A percentile compares a stretch with the other conserved stretches of the same genome.
These are phyloP conservation scores for Grosmannia serpens DNA, from an alignment of 2,329 filamentous ascomycete species.

Conservation along the genomic window DNA sequence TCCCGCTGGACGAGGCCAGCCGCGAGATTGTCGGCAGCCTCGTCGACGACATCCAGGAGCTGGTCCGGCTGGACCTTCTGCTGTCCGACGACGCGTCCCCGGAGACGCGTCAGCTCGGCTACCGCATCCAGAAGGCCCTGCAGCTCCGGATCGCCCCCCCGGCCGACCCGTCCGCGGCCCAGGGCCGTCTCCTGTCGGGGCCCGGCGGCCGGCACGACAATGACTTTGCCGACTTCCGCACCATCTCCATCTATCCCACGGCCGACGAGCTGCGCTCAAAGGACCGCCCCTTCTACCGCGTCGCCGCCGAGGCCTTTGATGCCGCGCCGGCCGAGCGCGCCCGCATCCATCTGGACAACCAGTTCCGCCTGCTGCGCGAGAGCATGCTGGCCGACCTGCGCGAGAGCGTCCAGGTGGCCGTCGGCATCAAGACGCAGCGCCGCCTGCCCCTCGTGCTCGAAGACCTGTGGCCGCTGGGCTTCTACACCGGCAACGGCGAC, in stretches of 20 bases:
- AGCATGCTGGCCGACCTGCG: slow-evolving; percentile 58
- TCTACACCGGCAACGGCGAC: neutral
- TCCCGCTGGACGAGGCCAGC: neutral
- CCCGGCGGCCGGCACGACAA: slow-evolving; percentile 66
- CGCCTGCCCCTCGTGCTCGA: neutral
- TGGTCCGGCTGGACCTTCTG: neutral
- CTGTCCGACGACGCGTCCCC: neutral
- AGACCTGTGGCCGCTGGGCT: neutral
- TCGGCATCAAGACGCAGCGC: neutral
- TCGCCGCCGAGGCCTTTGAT: slow-evolving; percentile 31
- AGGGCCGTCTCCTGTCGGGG: neutral
- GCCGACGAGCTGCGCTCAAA: slow-evolving; percentile 48
- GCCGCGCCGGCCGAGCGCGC: slow-evolving; percentile 17
- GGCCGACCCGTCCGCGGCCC: too few species aligned
- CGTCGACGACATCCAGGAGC: neutral
- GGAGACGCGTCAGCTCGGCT: neutral
- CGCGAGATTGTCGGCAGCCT: neutral
- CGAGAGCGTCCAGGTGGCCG: slow-evolving; percentile 42
- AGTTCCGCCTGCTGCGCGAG: slow-evolving; percentile 60
- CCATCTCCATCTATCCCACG: slow-evolving; percentile 55
- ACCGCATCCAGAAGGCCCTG: neutral
- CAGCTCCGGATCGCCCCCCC: neutral
- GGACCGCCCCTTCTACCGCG: slow-evolving; percentile 42
- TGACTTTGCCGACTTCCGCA: slow-evolving; percentile 48
- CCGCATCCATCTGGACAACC: slow-evolving; percentile 50